Evolutionary conservation across 108 stramenopile species (phyloP).

Genomic region (Hondaea fermentalgiana): DNA sequence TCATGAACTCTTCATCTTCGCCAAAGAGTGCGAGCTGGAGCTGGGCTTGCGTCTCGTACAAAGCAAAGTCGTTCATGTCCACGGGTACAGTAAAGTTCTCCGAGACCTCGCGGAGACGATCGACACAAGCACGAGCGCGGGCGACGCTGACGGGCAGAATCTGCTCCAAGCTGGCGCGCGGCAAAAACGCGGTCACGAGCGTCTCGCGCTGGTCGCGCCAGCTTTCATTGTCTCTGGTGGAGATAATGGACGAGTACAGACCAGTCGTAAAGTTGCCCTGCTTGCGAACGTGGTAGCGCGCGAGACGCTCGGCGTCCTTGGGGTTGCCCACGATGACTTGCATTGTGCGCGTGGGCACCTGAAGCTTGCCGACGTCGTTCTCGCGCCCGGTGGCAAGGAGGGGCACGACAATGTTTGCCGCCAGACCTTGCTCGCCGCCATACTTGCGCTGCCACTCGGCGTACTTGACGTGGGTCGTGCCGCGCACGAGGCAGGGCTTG

Average conservation of each 20-base stretch:
- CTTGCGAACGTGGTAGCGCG: neutral
- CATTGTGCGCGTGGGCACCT: neutral
- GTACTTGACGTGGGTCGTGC: neutral
- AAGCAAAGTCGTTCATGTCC: conserved; percentile 6
- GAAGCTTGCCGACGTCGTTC: neutral
- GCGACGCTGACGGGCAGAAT: neutral
- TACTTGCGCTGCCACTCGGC: neutral
- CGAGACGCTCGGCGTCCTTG: neutral
- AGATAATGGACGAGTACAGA: neutral
- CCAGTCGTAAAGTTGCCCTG: neutral
- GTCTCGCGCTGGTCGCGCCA: neutral
- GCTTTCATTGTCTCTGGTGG: neutral
- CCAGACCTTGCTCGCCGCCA: neutral
- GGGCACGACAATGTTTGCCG: conserved; percentile 10
- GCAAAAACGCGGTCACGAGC: neutral
- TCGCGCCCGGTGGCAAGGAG: neutral
- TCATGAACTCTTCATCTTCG: neutral
- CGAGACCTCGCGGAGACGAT: neutral
- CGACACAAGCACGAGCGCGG: neutral
- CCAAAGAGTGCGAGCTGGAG: conserved; percentile 14
- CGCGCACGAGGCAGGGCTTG: neutral
- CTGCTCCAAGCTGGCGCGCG: neutral
- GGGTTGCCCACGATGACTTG: neutral
- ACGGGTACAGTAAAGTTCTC: neutral
- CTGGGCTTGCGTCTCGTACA: neutral